Evolutionary conservation across 345 rosid species (phyloP), one percentile per base, ranked within the genome.

Genomic region (Populus euphratica): DNA sequence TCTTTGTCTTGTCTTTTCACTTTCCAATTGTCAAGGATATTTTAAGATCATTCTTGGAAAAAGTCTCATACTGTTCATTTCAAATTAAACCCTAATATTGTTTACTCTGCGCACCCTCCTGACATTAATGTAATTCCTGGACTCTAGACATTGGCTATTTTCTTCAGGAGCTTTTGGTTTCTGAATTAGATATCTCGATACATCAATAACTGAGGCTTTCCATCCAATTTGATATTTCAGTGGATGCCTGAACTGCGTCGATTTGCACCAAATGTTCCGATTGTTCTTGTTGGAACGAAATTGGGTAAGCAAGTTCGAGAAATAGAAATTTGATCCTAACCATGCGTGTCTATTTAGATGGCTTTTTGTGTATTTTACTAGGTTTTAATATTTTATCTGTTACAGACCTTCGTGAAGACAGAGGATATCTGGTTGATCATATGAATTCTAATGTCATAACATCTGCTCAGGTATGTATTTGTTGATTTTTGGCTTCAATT

Each of bases 241-340:
- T 93, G 99, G 99, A 92, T 93, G 98, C 99, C 99, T 27, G 98
- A 96, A 82, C 97, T 93, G 50, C 94, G 97, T 12, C 79, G 97
- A 69, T 96, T 96, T 79, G 99, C 98, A 0, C 99, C 98, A 49
- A 89, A 89, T 82, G 97, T 93, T 82, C 99, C 99, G 1, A 89
- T 96, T 78, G 96, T 96, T 66, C 97, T 96, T 68, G 98, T 93
- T 77, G 99, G 98, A 73, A 96, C 99, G 21, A 96, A 96, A 86
- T 81, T 96, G 79, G 99, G 99, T 92, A 69, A 76, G 66, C 56
- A 39, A 63, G 35, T 47, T 82, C 20, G 31, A 17, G 23, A 49
- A 25, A 50, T 50, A 39, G 66, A 36, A 27, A 27, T 77, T 12
- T 71, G 68, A 65, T 39, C 4, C 23, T 65, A 33, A 68, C 20